phyloP scores from a whole-genome alignment of 306 rosid species.

The Dryas drummondii region DNA sequence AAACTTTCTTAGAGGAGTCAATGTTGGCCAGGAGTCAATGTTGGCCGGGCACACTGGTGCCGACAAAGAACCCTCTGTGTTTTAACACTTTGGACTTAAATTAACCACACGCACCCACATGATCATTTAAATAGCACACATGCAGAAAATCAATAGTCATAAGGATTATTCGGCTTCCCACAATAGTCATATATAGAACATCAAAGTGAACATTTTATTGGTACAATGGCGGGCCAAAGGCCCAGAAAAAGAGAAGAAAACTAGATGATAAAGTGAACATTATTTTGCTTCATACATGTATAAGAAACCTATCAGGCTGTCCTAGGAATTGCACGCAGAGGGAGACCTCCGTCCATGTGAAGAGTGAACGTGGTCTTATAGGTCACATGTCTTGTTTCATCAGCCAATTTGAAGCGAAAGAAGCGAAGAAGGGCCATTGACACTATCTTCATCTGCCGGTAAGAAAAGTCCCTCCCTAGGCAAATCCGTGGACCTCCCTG shows the following conservation, averaged over 20 bases:
- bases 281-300: neutral
- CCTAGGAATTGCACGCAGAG: conserved; percentile 52
- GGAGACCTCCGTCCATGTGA: conserved; percentile 70
- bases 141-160: no score
- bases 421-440: conserved; percentile 52
- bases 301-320: neutral
- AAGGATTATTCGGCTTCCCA: no score
- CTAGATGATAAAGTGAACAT: neutral
- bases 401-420: conserved; percentile 57
- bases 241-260: no score
- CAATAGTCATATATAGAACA: no score
- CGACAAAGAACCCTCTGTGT: no score
- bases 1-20: no score
- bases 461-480: conserved; percentile 75
- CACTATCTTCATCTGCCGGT: conserved; percentile 75
- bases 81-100: no score
- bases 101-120: no score
- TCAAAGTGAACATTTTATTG: neutral
- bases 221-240: no score
- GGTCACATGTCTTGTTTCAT: conserved; percentile 39
- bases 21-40: no score
- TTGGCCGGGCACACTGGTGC: no score
- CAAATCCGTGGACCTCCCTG: conserved; percentile 78
- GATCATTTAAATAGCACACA: neutral
- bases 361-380: conserved; percentile 74